Evolutionary conservation across 345 rosid genomes (phyloP), one percentile per base, ranked within the genome.

Genomic region (Murraya koenigii): DNA sequence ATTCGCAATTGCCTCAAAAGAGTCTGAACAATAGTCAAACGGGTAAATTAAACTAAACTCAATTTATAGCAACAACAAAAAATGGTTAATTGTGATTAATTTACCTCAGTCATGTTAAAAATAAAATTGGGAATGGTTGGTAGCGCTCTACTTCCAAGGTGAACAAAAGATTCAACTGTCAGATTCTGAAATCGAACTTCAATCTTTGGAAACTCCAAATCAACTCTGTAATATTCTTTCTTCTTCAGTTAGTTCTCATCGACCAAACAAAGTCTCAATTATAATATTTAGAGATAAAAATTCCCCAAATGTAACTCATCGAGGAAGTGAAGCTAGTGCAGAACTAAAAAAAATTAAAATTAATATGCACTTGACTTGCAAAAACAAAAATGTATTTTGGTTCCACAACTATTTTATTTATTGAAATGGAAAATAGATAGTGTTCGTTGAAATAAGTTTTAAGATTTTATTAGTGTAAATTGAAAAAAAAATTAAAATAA

Each of bases 81-180:
- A 44, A 54, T 2, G 22, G 36, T 8, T 23, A 25, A 54, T 64
- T 75, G 61, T 7, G 49, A 5, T 32, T 32, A 64, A 64, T 67
- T 32, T 86, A 96, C 99, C 92, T 96, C 98, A 6, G 94, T 71
- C 94, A 90, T 92, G 89, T 96, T 92, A 85, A 87, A 85, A 54
- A 96, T 85, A 79, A 94, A 96, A 85, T 96, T 96, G 32, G 97
- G 97, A 85, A 96, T 91, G 11, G 98, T 96, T 60, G 99, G 99
- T 61, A 96, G 87, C 26, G 98, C 99, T 70, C 99, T 84, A 83
- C 99, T 96, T 70, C 99, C 99, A 39, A 94, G 87, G 64, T 91
- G 95, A 77, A 96, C 98, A 77, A 84, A 96, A 35, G 99, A 87
- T 81, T 92, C 97, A 49, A 96, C 92, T 15, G 77, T 88, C 71